Base-by-base conservation (phyloP, 2,329 filamentous ascomycete species). In the Colletotrichum salicis region DNA sequence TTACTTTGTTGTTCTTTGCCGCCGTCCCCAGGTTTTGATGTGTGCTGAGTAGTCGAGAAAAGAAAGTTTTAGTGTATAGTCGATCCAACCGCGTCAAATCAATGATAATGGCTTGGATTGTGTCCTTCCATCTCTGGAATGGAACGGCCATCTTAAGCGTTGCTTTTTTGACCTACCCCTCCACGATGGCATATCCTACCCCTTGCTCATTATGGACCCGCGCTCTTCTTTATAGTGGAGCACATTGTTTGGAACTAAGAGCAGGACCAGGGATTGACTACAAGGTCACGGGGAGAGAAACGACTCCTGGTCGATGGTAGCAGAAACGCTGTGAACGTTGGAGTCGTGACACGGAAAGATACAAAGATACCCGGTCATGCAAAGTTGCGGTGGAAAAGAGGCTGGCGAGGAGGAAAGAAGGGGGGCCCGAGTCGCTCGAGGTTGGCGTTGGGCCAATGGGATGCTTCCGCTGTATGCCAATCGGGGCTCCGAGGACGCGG, bases 81-180 rank as follows among this genome's bases (percentile, higher is more conserved):
- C 33, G 8, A 41, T 22, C 48, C 48, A 55, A 37, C 60, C 51
- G 13, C 27, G 51, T 15, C 61, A 12, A 45, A 19, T 33, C 37
- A 33, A 51, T 33, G 35, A 45, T 45, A 8, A 4, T 37, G 37
- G 15, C 6, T 31, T 13, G 45, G 19, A 48, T 41, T 33, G 35
- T 24, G 58, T 37, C 57, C 64, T 59, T 58, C 65, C 37, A 41
- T 71, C 65, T 60, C 55, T 54, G 69, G 59, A 60, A 60, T 64
- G 45, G 54, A 60, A 24, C 59, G 48, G 33, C 15, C 58, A 37
- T 58, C 64, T 22, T 71, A 52, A 65, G 69, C 35, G 58, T 71
- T 71, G 65, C 70, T 71, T 71, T 66, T 64, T 71, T 37, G 54
- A n/a, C 45, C 45, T 12, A 33, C 55, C 33, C 33, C n/a, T 57